These are phyloP conservation scores for Glutinoglossum americanum DNA, from an alignment of 495 filamentous ascomycete genomes.

Conservation along the genomic window DNA sequence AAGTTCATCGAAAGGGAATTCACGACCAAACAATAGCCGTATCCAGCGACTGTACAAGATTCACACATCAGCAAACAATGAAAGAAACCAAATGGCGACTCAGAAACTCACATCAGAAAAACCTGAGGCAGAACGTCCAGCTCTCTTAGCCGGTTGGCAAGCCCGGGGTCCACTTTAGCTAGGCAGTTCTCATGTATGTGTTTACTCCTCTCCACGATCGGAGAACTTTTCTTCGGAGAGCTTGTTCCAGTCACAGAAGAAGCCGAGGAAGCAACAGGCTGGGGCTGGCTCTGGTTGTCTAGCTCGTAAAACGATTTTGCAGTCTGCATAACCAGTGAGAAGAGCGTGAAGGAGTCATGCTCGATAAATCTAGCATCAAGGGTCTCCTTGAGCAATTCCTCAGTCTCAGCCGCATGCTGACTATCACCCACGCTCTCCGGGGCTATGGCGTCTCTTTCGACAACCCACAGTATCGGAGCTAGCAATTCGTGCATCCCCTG, in stretches of 20 bases:
- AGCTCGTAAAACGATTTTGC: constrained; percentile 76
- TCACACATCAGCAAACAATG: constrained; percentile 4
- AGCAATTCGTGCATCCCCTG: constrained; percentile 97
- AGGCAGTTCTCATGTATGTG: constrained; percentile 69
- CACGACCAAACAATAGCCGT: constrained; percentile 74
- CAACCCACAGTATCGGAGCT: constrained; percentile 74
- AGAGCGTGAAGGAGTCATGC: constrained; percentile 78
- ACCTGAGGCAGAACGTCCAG: constrained; percentile 91
- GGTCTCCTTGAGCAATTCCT: constrained; percentile 34
- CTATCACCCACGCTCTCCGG: constrained; percentile 10
- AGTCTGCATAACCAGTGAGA: constrained; percentile 65
- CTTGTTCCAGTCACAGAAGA: constrained; percentile 10
- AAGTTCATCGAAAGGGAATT: constrained; percentile 74
- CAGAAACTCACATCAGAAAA: constrained; percentile 57
- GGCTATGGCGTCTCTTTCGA: constrained; percentile 64
- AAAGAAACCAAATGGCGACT: background rate
- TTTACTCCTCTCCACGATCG: constrained; percentile 68
- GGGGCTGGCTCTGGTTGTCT: constrained; percentile 15
- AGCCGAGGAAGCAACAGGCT: constrained; percentile 9
- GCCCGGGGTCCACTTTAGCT: constrained; percentile 52
- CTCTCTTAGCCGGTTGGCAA: constrained; percentile 60
- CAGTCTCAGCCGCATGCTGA: constrained; percentile 10
- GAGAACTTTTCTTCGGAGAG: constrained; percentile 33
- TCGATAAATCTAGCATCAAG: constrained; percentile 56
- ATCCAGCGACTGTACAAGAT: constrained; percentile 61